These are phyloP conservation scores for Leccinum fallax DNA, from an alignment of 1,284 basidiomycete genomes.

Conservation along the genomic window DNA sequence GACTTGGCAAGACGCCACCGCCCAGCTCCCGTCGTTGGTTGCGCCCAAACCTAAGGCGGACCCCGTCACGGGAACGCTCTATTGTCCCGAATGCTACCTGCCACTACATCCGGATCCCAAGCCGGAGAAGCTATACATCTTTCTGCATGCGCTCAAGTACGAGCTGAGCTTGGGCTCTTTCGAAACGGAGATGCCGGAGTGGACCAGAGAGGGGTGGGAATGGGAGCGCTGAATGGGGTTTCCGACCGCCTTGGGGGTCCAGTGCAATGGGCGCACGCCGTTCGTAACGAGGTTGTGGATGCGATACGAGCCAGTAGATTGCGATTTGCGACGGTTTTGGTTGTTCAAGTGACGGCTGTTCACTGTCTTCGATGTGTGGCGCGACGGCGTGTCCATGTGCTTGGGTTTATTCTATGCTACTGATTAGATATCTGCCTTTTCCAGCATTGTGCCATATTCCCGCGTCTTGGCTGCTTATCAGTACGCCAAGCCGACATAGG, in stretches of 20 bases:
- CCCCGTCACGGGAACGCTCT: constrained; percentile 42
- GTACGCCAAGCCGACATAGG: not conserved
- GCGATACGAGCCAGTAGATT: not conserved
- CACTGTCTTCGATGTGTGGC: not conserved
- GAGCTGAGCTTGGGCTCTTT: constrained; percentile 75
- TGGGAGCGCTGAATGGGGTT: constrained; percentile 48
- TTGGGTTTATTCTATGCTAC: not conserved
- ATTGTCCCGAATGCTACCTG: constrained; percentile 87
- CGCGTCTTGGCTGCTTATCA: not conserved
- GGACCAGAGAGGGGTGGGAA: constrained; percentile 66
- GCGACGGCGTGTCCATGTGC: not conserved
- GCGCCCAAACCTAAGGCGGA: constrained; percentile 33
- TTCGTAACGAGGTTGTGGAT: not conserved
- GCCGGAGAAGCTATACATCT: constrained; percentile 90
- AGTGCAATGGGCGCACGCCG: constrained; percentile 6
- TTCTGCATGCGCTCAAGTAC: constrained; percentile 87
- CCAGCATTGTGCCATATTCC: not conserved
- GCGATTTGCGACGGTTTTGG: not conserved
- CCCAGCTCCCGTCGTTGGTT: constrained; percentile 19
- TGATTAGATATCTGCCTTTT: not conserved
- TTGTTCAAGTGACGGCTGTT: not conserved
- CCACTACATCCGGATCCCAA: constrained; percentile 90
- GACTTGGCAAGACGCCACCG: constrained; percentile 26
- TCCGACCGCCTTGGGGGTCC: not conserved
- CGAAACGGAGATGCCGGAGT: constrained; percentile 74